Evolutionary conservation across 2,329 filamentous ascomycete species (phyloP).

Genomic region (Dactylellina drechsleri): DNA sequence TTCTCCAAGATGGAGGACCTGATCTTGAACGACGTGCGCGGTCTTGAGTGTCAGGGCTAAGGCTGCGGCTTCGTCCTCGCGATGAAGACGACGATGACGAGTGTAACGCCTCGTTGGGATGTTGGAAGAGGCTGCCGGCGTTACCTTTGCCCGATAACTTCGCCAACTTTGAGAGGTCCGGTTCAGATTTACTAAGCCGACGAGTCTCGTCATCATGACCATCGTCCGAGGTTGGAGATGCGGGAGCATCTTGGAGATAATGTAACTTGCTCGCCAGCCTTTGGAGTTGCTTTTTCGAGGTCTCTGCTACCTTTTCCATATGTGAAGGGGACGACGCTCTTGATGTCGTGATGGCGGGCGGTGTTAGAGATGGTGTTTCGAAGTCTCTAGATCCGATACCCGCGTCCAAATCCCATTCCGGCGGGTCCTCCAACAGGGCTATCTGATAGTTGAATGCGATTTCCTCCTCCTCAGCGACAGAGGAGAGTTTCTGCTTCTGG

Average conservation of each 20-base stretch:
- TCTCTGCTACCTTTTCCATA: conserved; percentile 52
- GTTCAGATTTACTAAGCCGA: conserved; percentile 43
- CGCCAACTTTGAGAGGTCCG: conserved; percentile 45
- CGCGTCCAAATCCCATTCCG: conserved; percentile 52
- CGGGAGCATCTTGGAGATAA: conserved; percentile 32
- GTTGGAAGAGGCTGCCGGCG: conserved; percentile 39
- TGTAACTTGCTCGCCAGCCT: conserved; percentile 42
- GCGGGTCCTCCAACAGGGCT: conserved; percentile 50
- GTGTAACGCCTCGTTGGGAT: conserved; percentile 9
- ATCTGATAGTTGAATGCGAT: conserved; percentile 53
- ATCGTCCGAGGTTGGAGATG: conserved; percentile 19
- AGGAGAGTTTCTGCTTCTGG: conserved; percentile 30
- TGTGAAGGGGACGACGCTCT: conserved; percentile 46
- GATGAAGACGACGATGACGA: not conserved
- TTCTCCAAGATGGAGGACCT: conserved; percentile 50
- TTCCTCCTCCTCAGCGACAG: conserved; percentile 48
- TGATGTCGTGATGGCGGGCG: conserved; percentile 40
- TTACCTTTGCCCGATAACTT: conserved; percentile 33
- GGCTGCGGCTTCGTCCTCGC: conserved; percentile 36
- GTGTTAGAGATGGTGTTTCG: conserved; percentile 48
- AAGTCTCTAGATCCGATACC: conserved; percentile 52
- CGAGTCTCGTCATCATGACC: conserved; percentile 8
- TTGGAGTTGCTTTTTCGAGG: conserved; percentile 47
- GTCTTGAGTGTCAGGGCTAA: conserved; percentile 22
- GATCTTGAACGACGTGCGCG: conserved; percentile 38